Evolutionary conservation across 208 protist genomes (phyloP).

Genomic region (Trichomonas tenax): DNA sequence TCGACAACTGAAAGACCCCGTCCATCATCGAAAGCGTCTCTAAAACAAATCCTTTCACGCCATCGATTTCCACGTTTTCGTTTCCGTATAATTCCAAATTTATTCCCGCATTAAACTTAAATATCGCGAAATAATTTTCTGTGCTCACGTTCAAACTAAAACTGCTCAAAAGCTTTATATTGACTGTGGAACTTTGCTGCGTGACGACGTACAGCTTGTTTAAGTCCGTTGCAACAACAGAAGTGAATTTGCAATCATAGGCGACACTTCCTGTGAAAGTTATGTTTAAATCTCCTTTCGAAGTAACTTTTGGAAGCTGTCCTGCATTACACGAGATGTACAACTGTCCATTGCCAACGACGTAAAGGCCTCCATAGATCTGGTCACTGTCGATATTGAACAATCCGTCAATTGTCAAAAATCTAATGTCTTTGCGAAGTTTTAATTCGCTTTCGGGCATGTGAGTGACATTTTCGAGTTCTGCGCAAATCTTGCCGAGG

Average conservation of each 20-base stretch:
- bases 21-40: not conserved
- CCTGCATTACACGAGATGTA: not conserved
- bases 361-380: not conserved
- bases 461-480: not conserved
- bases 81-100: not conserved
- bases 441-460: not conserved
- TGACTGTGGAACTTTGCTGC: not conserved
- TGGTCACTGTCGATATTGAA: not conserved
- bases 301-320: not conserved
- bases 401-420: not conserved
- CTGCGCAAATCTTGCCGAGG: not conserved
- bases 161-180: not conserved
- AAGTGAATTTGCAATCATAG: not conserved
- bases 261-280: not conserved
- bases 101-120: not conserved
- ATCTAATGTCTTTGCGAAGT: not conserved
- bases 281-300: not conserved
- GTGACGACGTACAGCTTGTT: not conserved
- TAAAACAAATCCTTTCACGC: not conserved
- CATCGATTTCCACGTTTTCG: not conserved
- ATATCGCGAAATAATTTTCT: not conserved
- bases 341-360: not conserved
- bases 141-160: not conserved
- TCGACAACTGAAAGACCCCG: not conserved
- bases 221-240: not conserved